Evolutionary conservation across 2,329 filamentous ascomycete genomes (phyloP), one percentile per base, ranked within the genome.

Genomic region (Pseudogymnoascus sp.): DNA sequence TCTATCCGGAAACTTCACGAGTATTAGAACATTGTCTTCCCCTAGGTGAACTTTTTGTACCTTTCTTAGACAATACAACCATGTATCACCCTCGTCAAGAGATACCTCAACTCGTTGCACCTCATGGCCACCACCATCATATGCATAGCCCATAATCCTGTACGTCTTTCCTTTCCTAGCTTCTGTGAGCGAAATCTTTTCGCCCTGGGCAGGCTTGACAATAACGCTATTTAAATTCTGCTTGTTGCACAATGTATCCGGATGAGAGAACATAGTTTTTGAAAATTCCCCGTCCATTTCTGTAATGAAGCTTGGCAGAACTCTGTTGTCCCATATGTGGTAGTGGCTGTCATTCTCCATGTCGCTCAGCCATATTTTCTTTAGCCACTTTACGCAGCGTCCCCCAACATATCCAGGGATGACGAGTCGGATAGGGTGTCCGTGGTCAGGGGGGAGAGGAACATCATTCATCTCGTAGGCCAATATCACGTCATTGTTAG

Each of bases 161-260:
- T 82, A 82, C 6, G 67, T 77, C 31, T 76, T 66, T 1, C 73
- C 77, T 38, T 71, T 74, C 25, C 71, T 71, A 12, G 75, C 74
- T n/a, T 76, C 70, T 0, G 64, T 66, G 0, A 82, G 65, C 2
- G 71, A 64, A 1, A 82, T 73, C 36, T 67, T 76, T 68, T 82
- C 79, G 2, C 77, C 78, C 37, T 81, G 80, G 0, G 72, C 76
- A 0, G 79, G 80, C 59, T 73, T 75, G 1, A 74, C 76, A 37
- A 82, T 78, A 46, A 80, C 74, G 0, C 77, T 79, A 66, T 82
- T 81, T 14, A 82, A 68, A 61, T 77, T 79, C 69, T 82, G 79
- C 68, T 81, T 78, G 61, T 78, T 78, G 67, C 77, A 80, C 0
- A 74, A 74, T 0, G 80, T 82, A 63, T 78, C 77, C 0, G 79